Percentiles rank a stretch among this genome's conserved stretches.
Evolutionary conservation across 208 protist species (phyloP).

Genomic region (Crithidia fasciculata): DNA sequence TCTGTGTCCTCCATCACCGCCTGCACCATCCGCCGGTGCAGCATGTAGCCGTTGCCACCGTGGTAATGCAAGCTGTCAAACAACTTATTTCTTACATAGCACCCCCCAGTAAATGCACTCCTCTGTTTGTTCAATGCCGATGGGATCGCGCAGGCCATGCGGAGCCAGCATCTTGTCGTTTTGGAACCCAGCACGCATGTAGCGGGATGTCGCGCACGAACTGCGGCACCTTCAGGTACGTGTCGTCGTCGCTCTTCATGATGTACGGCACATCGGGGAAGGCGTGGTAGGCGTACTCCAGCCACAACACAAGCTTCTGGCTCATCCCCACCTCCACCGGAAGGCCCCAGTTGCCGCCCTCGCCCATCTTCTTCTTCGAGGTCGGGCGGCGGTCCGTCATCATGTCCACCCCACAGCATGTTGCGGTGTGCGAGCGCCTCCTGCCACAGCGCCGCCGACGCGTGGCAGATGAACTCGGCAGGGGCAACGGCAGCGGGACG

Average conservation of each 20-base stretch:
- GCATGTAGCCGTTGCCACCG: constrained; percentile 1
- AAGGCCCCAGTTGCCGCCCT: constrained; percentile 29
- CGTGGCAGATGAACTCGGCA: constrained; percentile 14
- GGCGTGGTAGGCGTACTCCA: constrained; percentile 24
- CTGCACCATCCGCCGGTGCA: background rate
- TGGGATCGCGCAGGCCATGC: background rate
- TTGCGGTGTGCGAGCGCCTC: constrained; percentile 28
- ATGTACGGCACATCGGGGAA: constrained; percentile 34
- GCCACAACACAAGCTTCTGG: constrained; percentile 39
- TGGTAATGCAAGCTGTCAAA: background rate
- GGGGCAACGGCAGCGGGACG: constrained; percentile 1
- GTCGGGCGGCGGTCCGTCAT: constrained; percentile 22
- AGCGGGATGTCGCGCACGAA: constrained; percentile 34
- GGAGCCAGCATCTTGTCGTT: background rate
- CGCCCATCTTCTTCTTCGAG: constrained; percentile 17
- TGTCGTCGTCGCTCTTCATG: constrained; percentile 50
- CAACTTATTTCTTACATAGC: background rate
- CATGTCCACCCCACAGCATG: constrained; percentile 23
- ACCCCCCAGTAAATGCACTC: constrained; percentile 12
- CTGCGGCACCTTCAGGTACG: constrained; percentile 43
- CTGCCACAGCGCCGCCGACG: constrained; percentile 23
- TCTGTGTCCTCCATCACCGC: background rate
- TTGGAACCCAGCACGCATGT: constrained; percentile 4
- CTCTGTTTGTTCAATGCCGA: background rate
- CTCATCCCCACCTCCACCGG: constrained; percentile 31